These are phyloP conservation scores for Emmonsiellopsis sp. DNA, from an alignment of 2,329 filamentous ascomycete genomes.

Conservation along the genomic window DNA sequence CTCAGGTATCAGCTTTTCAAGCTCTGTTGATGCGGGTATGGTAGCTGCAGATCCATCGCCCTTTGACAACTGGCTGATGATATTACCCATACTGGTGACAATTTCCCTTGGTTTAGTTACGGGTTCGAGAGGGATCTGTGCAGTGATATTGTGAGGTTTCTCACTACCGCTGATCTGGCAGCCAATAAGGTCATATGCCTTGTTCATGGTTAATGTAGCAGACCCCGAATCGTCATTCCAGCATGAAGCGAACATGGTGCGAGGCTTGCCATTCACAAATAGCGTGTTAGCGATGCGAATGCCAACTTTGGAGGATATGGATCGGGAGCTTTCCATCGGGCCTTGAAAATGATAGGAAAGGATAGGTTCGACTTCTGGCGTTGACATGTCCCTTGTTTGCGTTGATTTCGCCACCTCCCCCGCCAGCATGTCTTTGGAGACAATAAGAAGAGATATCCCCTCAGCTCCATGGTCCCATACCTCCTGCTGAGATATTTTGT, in stretches of 20 bases:
- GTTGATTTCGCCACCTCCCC: conserved; percentile 22
- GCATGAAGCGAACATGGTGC: conserved; percentile 28
- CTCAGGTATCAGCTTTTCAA: conserved; percentile 32
- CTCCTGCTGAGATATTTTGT: no score
- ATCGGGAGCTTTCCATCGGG: conserved; percentile 1
- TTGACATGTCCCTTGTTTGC: conserved; percentile 20
- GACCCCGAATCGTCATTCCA: conserved; percentile 21
- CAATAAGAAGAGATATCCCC: conserved; percentile 27
- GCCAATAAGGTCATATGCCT: conserved; percentile 21
- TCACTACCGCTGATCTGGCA: conserved; percentile 21
- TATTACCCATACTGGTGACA: conserved; percentile 35
- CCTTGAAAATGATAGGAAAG: conserved; percentile 22
- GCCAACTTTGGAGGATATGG: conserved; percentile 24
- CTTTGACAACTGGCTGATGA: conserved; percentile 32
- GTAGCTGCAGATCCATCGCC: conserved; percentile 19
- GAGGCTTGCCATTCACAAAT: conserved; percentile 34
- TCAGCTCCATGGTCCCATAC: conserved; percentile 17
- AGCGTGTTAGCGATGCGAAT: conserved; percentile 34
- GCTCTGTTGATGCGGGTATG: conserved; percentile 32
- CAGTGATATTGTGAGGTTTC: conserved; percentile 11
- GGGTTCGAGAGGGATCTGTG: conserved; percentile 27
- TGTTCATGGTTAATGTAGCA: conserved; percentile 17
- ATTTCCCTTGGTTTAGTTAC: conserved; percentile 30
- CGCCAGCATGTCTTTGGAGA: conserved; percentile 17
- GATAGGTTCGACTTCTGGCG: conserved; percentile 22